These are phyloP conservation scores for Calocera viscosa DNA, from an alignment of 768 basidiomycete genomes.

Conservation along the genomic window DNA sequence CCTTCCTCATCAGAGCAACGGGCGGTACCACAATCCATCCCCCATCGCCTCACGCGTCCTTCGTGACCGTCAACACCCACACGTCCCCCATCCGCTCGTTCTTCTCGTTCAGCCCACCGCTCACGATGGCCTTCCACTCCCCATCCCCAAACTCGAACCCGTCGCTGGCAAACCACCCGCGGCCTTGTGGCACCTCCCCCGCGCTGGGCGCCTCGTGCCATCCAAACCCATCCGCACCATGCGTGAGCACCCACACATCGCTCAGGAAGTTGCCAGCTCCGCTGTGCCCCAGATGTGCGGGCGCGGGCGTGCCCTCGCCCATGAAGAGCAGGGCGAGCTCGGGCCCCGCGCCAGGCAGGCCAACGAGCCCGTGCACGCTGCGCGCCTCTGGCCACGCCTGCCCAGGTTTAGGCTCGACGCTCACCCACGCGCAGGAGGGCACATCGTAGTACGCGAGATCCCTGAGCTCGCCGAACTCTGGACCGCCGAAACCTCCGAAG, in stretches of 20 bases:
- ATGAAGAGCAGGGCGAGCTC: conserved; percentile 25
- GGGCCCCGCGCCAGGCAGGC: conserved; percentile 19
- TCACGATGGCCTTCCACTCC: conserved; percentile 26
- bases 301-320: conserved; percentile 30
- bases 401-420: conserved; percentile 21
- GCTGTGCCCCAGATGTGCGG: conserved; percentile 30
- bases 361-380: conserved; percentile 29
- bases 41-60: background rate
- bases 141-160: conserved; percentile 20
- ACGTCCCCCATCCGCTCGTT: background rate
- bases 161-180: conserved; percentile 36
- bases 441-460: conserved; percentile 30
- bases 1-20: too few species aligned
- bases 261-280: conserved; percentile 34
- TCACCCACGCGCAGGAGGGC: conserved; percentile 20
- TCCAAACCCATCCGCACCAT: conserved; percentile 16
- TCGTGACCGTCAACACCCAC: background rate
- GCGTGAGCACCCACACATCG: conserved; percentile 30
- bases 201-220: conserved; percentile 22
- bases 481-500: conserved; percentile 32
- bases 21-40: too few species aligned
- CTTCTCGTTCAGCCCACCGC: conserved; percentile 29
- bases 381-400: conserved; percentile 27
- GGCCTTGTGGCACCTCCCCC: conserved; percentile 22
- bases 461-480: conserved; percentile 27